Evolutionary conservation across 169 alveolate species (phyloP), one percentile per base, ranked within the genome.

Genomic region (Plasmodium knowlesi): DNA sequence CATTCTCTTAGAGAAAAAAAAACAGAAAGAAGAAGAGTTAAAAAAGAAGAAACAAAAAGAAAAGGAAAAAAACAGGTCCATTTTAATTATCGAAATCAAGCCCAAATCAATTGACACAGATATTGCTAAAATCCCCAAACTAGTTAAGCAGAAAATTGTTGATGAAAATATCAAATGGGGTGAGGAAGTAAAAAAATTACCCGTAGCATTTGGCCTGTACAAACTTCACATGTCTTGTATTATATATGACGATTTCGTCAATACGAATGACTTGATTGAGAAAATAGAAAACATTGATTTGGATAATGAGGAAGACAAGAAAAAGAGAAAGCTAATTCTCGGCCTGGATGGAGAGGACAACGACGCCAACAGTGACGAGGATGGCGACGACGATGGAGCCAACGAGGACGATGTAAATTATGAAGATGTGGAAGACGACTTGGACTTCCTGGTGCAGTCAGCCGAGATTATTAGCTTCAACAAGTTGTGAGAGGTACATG

Each of bases 161-260:
- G 95, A 96, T 76, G 98, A 97, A 82, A 97, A 98, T 70, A 93
- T 97, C 72, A 96, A 97, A 43, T 97, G 98, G 98, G 98, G 98
- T 30, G 98, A 95, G 53, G 97, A 96, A 54, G 94, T 95, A 50
- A 96, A 97, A 82, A 97, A 95, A 95, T 95, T 97, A 34, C 98
- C 98, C 16, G 95, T 97, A 25, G 98, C 98, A 10, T 97, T 94
- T 88, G 98, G 98, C 22, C 95, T 97, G 80, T 95, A 95, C 96
- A 97, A 97, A 86, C 92, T 97, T n/a, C 98, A 97, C 89, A 98
- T 97, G 76, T 94, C 96, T 61, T 97, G 98, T 94, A 96, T 97
- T 80, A 97, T 97, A 32, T 82, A 96, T 81, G 98, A 97, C 93
- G 98, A 97, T 91, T 81, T 97, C 37, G 98, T 97, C 37, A 94